These are phyloP conservation scores for Pichia sporocuriosa DNA, from an alignment of 805 yeast genomes.

Conservation along the genomic window DNA sequence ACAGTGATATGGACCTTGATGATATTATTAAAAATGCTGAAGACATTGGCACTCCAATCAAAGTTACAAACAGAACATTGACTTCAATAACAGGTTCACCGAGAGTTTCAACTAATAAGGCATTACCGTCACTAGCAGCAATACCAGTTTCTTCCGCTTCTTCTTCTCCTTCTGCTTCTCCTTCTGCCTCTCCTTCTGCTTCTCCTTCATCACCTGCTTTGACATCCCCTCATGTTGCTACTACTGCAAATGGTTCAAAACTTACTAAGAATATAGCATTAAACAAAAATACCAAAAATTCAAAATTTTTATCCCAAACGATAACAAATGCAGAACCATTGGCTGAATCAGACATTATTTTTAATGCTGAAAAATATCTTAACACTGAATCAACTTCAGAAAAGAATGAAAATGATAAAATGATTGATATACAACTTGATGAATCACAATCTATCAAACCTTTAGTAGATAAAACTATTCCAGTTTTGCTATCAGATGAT, in stretches of 20 bases:
- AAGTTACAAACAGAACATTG: slow-evolving; percentile 14
- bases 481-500: no score
- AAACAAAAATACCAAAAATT: slow-evolving; percentile 16
- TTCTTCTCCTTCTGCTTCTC: background rate
- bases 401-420: no score
- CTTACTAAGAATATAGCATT: slow-evolving; percentile 27
- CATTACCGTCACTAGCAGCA: no score
- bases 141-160: background rate
- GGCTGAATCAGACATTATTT: background rate
- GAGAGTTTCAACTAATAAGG: no score
- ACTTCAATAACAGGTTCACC: slow-evolving; percentile 20
- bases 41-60: slow-evolving; percentile 27
- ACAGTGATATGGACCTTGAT: slow-evolving; percentile 20
- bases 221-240: background rate
- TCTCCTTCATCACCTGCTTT: background rate
- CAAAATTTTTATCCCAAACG: slow-evolving; percentile 13
- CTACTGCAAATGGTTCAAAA: slow-evolving; percentile 4
- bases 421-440: background rate
- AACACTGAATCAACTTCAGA: no score
- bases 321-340: slow-evolving; percentile 6
- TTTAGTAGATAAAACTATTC: no score
- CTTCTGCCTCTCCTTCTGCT: no score
- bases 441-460: background rate
- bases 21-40: slow-evolving; percentile 27
- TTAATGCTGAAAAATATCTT: background rate